Base-by-base conservation (phyloP, 2,329 filamentous ascomycete species). In the Ascocoryne sarcoides region DNA sequence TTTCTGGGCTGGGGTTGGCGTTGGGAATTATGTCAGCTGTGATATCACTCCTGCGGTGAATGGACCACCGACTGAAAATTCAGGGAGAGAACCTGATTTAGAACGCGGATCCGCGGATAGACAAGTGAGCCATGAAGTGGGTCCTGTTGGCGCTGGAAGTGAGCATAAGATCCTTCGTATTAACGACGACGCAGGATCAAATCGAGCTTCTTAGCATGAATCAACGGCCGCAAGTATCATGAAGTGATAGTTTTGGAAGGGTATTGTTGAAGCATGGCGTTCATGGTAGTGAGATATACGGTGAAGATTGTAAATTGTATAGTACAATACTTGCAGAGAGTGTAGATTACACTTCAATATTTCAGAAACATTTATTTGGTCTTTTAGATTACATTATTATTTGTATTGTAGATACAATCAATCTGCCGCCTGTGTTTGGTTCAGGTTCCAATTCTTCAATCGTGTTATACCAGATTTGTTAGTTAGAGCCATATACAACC, bases 1-100 rank as follows among this genome's bases (percentile, higher is more conserved):
- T 0, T 95, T 89, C 60, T 87, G 82, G 68, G 79, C 84, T 14
- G 84, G 83, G 10, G 71, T 86, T 18, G 38, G 38, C 14, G 21
- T 35, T 10, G 38, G 38, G 5, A 36, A 28, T 28, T 40, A 40
- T 35, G 38, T 29, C 10, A 32, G 38, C 23, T 7, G 23, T 26
- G 12, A 26, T 12, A 26, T 26, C 23, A 26, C 23, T 7, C 23
- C 23, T 26, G 7, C 23, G 12, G 23, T 26, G 23, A 12, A 7
- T 7, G 7, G 12, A 26, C 23, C 23, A 26, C 7, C 12, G 7
- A 7, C 23, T 12, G 7, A 26, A 12, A 26, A 12, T 26, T n/a
- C n/a, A n/a, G n/a, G n/a, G n/a, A n/a, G n/a, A n/a, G 23, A 26
- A 12, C 7, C 12, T 7, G 23, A 26, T 26, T 26, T 26, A 26